These are phyloP conservation scores for Podila epigama DNA, from an alignment of 192 early-diverging fungal species.

Conservation along the genomic window DNA sequence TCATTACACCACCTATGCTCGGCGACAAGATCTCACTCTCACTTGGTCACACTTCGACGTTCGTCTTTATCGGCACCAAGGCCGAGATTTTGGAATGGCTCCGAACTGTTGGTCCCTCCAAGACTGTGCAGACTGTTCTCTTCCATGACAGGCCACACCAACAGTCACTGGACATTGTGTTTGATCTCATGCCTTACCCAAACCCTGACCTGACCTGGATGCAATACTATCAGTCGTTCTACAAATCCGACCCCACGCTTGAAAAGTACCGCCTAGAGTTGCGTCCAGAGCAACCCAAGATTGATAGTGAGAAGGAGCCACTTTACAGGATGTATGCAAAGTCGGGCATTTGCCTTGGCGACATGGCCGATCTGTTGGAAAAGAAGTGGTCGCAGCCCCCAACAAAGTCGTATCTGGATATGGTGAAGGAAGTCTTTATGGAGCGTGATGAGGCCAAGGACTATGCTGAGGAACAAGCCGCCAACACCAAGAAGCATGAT, in stretches of 20 bases:
- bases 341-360: conserved; percentile 49
- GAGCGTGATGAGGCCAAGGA: conserved; percentile 39
- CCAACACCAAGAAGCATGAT: conserved; percentile 22
- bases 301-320: conserved; percentile 46
- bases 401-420: conserved; percentile 36
- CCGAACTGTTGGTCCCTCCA: conserved; percentile 40
- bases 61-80: conserved; percentile 57
- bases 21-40: conserved; percentile 55
- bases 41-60: conserved; percentile 49
- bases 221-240: conserved; percentile 51
- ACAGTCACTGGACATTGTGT: conserved; percentile 51
- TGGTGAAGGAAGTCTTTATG: conserved; percentile 45
- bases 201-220: conserved; percentile 54
- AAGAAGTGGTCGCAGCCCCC: conserved; percentile 53
- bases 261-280: conserved; percentile 52
- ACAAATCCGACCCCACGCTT: conserved; percentile 44
- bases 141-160: conserved; percentile 35
- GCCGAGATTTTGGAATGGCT: conserved; percentile 58
- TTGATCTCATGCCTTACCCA: conserved; percentile 54
- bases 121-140: conserved; percentile 39
- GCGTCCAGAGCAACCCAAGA: conserved; percentile 51
- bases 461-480: conserved; percentile 25
- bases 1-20: conserved; percentile 55
- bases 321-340: conserved; percentile 53
- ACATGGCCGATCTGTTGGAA: conserved; percentile 50